Percentiles rank a stretch among this genome's conserved stretches.
Evolutionary conservation across 1,139 yeast species (phyloP).

Genomic region (Yamadazyma pseudoaaseri): DNA sequence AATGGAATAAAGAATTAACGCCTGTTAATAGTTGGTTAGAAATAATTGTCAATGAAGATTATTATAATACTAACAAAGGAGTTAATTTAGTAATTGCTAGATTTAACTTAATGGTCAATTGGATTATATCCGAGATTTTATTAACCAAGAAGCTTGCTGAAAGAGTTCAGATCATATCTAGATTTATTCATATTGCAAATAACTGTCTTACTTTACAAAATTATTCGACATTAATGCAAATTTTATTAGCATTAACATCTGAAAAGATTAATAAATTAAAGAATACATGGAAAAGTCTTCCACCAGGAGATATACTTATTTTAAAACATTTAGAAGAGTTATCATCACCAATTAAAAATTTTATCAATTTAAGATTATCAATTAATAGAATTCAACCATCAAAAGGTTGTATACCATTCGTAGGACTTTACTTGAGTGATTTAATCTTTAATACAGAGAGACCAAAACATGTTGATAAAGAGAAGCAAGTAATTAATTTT

Average conservation of each 20-base stretch:
- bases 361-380: slow-evolving; percentile 60
- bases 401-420: slow-evolving; percentile 84
- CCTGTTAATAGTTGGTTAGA: slow-evolving; percentile 89
- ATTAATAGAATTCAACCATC: slow-evolving; percentile 64
- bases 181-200: slow-evolving; percentile 84
- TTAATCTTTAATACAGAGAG: slow-evolving; percentile 78
- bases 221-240: slow-evolving; percentile 83
- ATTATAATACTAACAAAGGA: slow-evolving; percentile 55
- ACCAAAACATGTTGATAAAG: slow-evolving; percentile 40
- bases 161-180: slow-evolving; percentile 65
- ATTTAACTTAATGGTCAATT: slow-evolving; percentile 84
- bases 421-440: slow-evolving; percentile 83
- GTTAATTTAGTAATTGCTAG: slow-evolving; percentile 83
- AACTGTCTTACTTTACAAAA: slow-evolving; percentile 73
- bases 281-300: slow-evolving; percentile 72
- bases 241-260: slow-evolving; percentile 79
- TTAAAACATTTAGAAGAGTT: slow-evolving; percentile 64
- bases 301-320: slow-evolving; percentile 57
- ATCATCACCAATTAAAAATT: slow-evolving; percentile 65
- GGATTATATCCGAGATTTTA: slow-evolving; percentile 88
- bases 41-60: slow-evolving; percentile 61
- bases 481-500: slow-evolving; percentile 62
- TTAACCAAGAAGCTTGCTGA: slow-evolving; percentile 60
- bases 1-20: slow-evolving; percentile 66
- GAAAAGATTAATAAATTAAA: slow-evolving; percentile 59